Evolutionary conservation across 192 early-diverging fungal genomes (phyloP), one percentile per base, ranked within the genome.

Genomic region (Dimargaris cristalligena): DNA sequence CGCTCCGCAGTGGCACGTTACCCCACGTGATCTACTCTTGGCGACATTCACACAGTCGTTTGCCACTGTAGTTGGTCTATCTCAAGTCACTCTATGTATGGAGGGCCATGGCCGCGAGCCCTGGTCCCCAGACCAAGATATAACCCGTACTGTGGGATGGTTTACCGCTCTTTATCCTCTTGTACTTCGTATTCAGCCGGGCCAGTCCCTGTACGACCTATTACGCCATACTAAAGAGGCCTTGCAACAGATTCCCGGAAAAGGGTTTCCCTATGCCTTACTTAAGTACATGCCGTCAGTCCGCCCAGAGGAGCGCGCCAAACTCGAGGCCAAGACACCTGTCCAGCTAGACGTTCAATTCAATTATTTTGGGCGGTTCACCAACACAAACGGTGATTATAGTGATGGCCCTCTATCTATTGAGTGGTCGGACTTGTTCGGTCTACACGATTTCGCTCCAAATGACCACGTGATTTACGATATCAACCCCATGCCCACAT

Each of bases 141-240:
- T 52, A 14, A 52, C 20, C 50, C 50, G 50, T 30, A 52, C 50
- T 14, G n/a, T 68, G 16, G 67, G 67, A 34, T 68, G 63, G 63
- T 68, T 68, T 45, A 67, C 63, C 18, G 2, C 63, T 2, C 14
- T 57, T 23, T 56, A 44, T 26, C 60, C 60, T 1, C 31, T 65
- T 13, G 38, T 30, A 6, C 13, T 29, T n/a, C n/a, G n/a, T n/a
- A n/a, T n/a, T n/a, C n/a, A 4, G 18, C 44, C 20, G 44, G 22
- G 22, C 48, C 48, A 50, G 6, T 9, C 20, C 26, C 6, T 4
- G 22, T 50, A 22, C 22, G 26, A n/a, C 26, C 6, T 4, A n/a
- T 28, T n/a, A 9, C 26, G 48, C 48, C 48, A 50, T 9, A 50
- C n/a, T 25, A 50, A 50, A 22, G 26, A 4, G 26, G 48, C 48